Conservation (phyloP, 805 yeast species). For the Yamadazyma paraphyllophila region DNA sequence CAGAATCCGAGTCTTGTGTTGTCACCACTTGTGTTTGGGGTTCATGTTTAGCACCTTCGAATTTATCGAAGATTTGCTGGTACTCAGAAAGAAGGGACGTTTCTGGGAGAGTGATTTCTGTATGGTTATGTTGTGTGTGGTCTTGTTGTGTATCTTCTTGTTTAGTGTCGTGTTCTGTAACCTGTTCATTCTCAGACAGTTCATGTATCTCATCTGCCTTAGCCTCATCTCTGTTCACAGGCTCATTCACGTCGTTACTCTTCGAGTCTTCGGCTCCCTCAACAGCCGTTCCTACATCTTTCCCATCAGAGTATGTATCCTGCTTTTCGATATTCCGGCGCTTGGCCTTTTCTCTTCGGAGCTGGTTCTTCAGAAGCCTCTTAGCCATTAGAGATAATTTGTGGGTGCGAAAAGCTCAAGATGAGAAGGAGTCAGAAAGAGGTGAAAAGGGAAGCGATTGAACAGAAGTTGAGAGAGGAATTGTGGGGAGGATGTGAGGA, state of each 20-base stretch:
- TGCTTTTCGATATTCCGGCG: conserved; percentile 26
- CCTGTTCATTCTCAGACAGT: no score
- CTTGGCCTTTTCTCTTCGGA: conserved; percentile 48
- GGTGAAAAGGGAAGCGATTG: no score
- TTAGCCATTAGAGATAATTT: conserved; percentile 19
- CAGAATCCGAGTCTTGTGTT: conserved; percentile 1
- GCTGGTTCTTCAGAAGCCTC: conserved; percentile 49
- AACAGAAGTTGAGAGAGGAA: no score
- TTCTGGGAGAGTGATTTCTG: neutral
- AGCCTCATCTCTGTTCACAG: no score
- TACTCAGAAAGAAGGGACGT: neutral
- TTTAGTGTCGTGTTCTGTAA: no score
- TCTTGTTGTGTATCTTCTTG: no score
- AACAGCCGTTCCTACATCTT: neutral
- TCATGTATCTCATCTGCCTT: no score
- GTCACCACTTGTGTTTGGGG: neutral
- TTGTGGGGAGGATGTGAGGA: no score
- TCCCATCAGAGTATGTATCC: neutral
- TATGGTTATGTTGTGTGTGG: no score
- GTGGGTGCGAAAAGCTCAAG: neutral
- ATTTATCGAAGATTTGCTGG: conserved; percentile 4
- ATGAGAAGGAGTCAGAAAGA: no score
- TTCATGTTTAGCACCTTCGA: neutral
- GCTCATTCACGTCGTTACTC: no score
- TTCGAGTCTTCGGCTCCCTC: neutral